Evolutionary conservation across 306 rosid species (phyloP).

Genomic region (Sicyos baderoa): DNA sequence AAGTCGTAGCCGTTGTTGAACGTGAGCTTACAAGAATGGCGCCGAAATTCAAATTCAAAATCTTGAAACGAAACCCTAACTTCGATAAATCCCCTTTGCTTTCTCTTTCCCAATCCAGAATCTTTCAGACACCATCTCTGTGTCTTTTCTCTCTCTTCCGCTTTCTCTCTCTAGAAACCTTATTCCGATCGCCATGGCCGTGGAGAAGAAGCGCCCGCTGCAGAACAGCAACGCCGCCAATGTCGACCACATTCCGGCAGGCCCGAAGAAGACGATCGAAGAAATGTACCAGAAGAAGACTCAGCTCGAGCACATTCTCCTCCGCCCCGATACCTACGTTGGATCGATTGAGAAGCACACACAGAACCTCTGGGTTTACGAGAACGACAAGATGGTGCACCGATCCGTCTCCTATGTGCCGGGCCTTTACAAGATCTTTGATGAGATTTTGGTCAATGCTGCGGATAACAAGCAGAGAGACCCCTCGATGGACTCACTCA

Average conservation of each 20-base stretch:
- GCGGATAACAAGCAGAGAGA: conserved; percentile 96
- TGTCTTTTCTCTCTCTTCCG: conserved; percentile 10
- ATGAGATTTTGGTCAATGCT: conserved; percentile 90
- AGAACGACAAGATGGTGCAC: conserved; percentile 53
- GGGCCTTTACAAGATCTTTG: conserved; percentile 89
- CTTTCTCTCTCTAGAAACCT: not conserved
- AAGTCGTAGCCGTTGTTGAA: not conserved
- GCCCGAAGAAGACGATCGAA: conserved; percentile 50
- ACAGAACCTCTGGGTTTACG: conserved; percentile 75
- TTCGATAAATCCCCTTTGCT: not conserved
- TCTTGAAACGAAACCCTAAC: not conserved
- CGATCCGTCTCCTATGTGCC: conserved; percentile 73
- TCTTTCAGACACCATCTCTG: conserved; percentile 26
- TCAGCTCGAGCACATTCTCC: conserved; percentile 94
- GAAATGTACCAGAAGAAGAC: conserved; percentile 85
- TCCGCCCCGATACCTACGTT: conserved; percentile 88
- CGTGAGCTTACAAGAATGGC: not conserved
- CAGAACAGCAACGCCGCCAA: conserved; percentile 56
- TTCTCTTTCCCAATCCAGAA: conserved; percentile 6
- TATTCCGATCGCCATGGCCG: conserved; percentile 37
- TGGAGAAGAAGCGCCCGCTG: conserved; percentile 53
- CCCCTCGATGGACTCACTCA: conserved; percentile 59
- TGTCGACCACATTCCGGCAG: conserved; percentile 26
- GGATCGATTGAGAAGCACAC: conserved; percentile 90
- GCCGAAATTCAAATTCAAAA: conserved; percentile 19